Base-by-base conservation (phyloP, 768 basidiomycete genomes). In the Leccinum rimulosum region DNA sequence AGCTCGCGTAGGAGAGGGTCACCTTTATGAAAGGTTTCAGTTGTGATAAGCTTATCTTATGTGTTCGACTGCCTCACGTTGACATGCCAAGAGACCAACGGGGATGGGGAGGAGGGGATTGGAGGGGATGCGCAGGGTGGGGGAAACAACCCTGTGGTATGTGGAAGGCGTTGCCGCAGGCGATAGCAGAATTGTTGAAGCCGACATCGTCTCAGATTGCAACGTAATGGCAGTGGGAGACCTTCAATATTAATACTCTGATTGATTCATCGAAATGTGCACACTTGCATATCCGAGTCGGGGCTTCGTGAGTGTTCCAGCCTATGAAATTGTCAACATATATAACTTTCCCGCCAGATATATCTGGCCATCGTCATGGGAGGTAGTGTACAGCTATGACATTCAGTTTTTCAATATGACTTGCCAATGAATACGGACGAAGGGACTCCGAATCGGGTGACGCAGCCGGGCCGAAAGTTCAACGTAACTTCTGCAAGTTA, bases 61-160 rank as follows among this genome's bases (percentile, higher is more conserved):
- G 51, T 49, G 45, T 53, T 60, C 40, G 40, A 45, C 6, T 45
- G 38, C 58, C 75, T 64, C 74, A 88, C 89, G 86, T 80, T 91
- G 89, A 69, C 91, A 93, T 17, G 88, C 85, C 30, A 93, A 76
- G 15, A 92, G 77, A 49, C 91, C 91, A 40, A 93, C 89, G 38
- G 88, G 89, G 40, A 88, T 80, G 17, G 87, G 71, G 6, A 75
- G 60, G 33, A 72, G 71, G 25, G 79, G 74, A 56, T 85, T 79
- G 19, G 78, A 72, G n/a, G 87, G 82, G 52, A 89, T 69, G 33
- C 58, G 71, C 12, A 91, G 75, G 15, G 82, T 81, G 6, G 82
- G 76, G 4, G 86, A 87, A 57, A 87, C 66, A 28, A 89, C 82
- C 55, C 82, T 82, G 68, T 88, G 87, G 70, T 91, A 91, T 51